These are phyloP conservation scores for Pharus latifolius DNA, from an alignment of 176 grass and related monocot species.

Conservation along the genomic window DNA sequence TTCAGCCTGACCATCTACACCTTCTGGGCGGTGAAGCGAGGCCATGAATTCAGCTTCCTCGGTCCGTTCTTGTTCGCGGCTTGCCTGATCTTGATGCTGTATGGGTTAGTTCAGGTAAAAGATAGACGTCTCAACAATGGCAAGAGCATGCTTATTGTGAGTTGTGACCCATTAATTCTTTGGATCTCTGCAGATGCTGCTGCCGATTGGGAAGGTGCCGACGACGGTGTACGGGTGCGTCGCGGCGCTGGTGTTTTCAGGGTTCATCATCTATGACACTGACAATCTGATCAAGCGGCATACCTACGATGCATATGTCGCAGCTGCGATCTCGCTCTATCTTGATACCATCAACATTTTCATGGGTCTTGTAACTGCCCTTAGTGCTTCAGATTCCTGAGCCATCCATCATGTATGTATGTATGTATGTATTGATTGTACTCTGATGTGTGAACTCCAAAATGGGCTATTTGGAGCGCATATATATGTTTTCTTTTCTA, in stretches of 20 bases:
- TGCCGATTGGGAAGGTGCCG: slow-evolving; percentile 42
- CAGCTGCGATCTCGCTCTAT: slow-evolving; percentile 41
- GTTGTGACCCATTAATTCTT: too few species aligned
- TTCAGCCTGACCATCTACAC: slow-evolving; percentile 54
- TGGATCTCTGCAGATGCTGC: slow-evolving; percentile 45
- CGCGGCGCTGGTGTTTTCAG: slow-evolving; percentile 44
- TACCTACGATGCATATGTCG: slow-evolving; percentile 41
- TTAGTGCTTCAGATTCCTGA: slow-evolving; percentile 24
- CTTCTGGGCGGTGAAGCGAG: slow-evolving; percentile 69
- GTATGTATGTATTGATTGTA: too few species aligned
- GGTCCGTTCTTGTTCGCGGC: slow-evolving; percentile 44
- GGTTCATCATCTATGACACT: slow-evolving; percentile 54
- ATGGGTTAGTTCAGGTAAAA: slow-evolving; percentile 45
- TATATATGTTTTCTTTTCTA: too few species aligned
- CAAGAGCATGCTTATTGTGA: too few species aligned
- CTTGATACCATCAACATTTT: slow-evolving; percentile 61
- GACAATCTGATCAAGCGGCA: slow-evolving; percentile 59
- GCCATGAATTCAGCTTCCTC: slow-evolving; percentile 63
- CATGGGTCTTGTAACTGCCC: slow-evolving; percentile 28
- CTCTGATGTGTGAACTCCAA: too few species aligned
- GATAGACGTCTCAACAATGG: too few species aligned
- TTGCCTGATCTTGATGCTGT: slow-evolving; percentile 31
- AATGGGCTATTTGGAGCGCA: too few species aligned
- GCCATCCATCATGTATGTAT: too few species aligned
- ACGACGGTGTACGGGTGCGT: slow-evolving; percentile 32